Conservation (phyloP, 331 rosid genomes). For the Phaseolus coccineus region DNA sequence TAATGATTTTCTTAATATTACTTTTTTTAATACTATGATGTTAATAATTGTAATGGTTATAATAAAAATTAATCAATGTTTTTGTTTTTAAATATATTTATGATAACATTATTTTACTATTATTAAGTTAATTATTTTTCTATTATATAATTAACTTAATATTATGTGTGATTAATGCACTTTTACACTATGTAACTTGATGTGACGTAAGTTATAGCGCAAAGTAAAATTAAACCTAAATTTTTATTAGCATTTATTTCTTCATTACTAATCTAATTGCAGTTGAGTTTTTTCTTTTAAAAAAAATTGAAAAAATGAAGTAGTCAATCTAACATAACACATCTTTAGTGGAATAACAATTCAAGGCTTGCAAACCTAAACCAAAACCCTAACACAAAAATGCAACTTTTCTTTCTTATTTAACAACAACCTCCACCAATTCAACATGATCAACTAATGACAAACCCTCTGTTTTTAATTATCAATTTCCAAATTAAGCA, state of each 20-base stretch:
- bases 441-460: not conserved
- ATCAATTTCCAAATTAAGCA: not conserved
- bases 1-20: too few relatives aligned
- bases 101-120: too few relatives aligned
- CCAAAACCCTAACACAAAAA: not conserved
- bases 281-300: not conserved
- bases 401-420: slow-evolving; percentile 5
- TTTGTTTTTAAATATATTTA: too few relatives aligned
- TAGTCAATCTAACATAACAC: slow-evolving; percentile 42
- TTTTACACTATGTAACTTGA: too few relatives aligned
- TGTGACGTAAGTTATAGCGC: too few relatives aligned
- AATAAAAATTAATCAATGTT: too few relatives aligned
- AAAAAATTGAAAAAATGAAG: slow-evolving; percentile 5
- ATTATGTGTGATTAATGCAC: too few relatives aligned
- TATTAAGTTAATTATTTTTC: too few relatives aligned
- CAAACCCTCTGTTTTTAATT: not conserved
- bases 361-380: not conserved
- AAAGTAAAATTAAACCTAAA: not conserved
- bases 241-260: not conserved
- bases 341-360: slow-evolving; percentile 35
- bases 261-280: not conserved
- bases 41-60: too few relatives aligned
- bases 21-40: too few relatives aligned
- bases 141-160: too few relatives aligned
- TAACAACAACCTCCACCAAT: slow-evolving; percentile 18